Conservation (phyloP, 768 basidiomycete species). For the Lyophyllum shimeji region DNA sequence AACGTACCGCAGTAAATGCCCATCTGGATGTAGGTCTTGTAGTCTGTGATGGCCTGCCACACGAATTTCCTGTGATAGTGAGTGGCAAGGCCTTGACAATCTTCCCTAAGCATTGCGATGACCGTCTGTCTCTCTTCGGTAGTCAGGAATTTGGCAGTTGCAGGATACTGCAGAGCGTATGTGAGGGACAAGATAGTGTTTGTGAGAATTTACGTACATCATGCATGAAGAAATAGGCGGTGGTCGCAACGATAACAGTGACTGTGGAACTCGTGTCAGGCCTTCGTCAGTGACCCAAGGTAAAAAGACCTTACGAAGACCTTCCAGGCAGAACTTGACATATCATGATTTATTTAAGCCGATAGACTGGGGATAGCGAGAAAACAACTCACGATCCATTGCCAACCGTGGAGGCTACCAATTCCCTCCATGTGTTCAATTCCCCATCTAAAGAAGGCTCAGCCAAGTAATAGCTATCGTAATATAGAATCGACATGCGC, state of each 20-base stretch:
- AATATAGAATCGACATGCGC: slow-evolving; percentile 32
- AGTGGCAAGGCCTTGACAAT: slow-evolving; percentile 43
- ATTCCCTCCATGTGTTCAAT: slow-evolving; percentile 45
- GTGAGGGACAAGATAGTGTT: background rate
- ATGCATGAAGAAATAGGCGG: slow-evolving; percentile 52
- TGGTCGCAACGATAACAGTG: slow-evolving; percentile 39
- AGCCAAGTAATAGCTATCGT: background rate
- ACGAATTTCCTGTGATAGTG: slow-evolving; percentile 46
- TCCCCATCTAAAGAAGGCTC: slow-evolving; percentile 38
- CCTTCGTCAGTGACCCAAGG: background rate
- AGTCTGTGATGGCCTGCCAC: slow-evolving; percentile 47
- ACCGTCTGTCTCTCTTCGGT: slow-evolving; percentile 40
- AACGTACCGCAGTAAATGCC: slow-evolving; percentile 42
- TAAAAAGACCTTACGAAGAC: slow-evolving; percentile 26
- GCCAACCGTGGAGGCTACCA: slow-evolving; percentile 41
- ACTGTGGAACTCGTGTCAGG: slow-evolving; percentile 4
- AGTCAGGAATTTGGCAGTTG: slow-evolving; percentile 56
- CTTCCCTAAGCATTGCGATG: slow-evolving; percentile 41
- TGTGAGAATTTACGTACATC: slow-evolving; percentile 36
- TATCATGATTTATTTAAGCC: background rate
- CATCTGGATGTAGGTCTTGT: slow-evolving; percentile 40
- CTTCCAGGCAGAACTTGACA: slow-evolving; percentile 45
- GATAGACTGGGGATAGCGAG: background rate
- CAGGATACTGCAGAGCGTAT: slow-evolving; percentile 42
- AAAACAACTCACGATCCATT: slow-evolving; percentile 43